phyloP scores from a whole-genome alignment of 768 basidiomycete species.

The Podaxis pistillaris region DNA sequence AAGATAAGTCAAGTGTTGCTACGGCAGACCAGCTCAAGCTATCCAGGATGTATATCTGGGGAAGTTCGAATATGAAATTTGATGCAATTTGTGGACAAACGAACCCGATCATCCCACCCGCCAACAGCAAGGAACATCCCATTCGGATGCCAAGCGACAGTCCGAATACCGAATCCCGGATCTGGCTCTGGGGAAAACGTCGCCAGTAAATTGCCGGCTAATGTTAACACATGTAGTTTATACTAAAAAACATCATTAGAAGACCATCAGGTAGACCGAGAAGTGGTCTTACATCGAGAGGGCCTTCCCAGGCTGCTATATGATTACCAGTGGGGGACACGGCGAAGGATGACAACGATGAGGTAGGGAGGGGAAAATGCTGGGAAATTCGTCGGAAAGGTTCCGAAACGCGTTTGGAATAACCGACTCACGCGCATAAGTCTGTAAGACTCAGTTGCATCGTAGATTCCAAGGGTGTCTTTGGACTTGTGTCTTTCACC shows the following conservation, averaged over 20 bases:
- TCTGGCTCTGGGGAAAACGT: constrained; percentile 73
- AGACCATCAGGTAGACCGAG: not conserved
- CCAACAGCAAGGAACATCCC: constrained; percentile 79
- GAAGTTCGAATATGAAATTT: constrained; percentile 9
- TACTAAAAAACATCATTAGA: constrained; percentile 45
- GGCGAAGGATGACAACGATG: constrained; percentile 65
- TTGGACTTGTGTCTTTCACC: constrained; percentile 90
- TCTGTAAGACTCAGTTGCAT: constrained; percentile 65
- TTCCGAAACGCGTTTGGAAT: not conserved
- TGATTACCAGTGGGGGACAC: constrained; percentile 77
- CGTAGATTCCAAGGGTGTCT: constrained; percentile 85
- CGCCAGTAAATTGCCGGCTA: constrained; percentile 62
- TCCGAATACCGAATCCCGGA: constrained; percentile 81
- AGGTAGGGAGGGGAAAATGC: constrained; percentile 84
- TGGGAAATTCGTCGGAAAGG: constrained; percentile 27
- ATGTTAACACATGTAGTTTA: constrained; percentile 68
- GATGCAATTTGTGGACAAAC: constrained; percentile 13
- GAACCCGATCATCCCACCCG: constrained; percentile 88
- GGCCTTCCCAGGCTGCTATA: constrained; percentile 81
- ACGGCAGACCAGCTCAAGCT: constrained; percentile 72
- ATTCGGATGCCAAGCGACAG: constrained; percentile 82
- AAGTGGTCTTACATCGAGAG: constrained; percentile 61
- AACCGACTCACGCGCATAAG: constrained; percentile 59
- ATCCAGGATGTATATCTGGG: constrained; percentile 73
- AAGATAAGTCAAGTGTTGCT: constrained; percentile 58